A percentile compares a stretch with the other conserved stretches of the same genome.
phyloP scores from a whole-genome alignment of 371 early-diverging fungal species.

The Rhizoclosmatium hyalinum region DNA sequence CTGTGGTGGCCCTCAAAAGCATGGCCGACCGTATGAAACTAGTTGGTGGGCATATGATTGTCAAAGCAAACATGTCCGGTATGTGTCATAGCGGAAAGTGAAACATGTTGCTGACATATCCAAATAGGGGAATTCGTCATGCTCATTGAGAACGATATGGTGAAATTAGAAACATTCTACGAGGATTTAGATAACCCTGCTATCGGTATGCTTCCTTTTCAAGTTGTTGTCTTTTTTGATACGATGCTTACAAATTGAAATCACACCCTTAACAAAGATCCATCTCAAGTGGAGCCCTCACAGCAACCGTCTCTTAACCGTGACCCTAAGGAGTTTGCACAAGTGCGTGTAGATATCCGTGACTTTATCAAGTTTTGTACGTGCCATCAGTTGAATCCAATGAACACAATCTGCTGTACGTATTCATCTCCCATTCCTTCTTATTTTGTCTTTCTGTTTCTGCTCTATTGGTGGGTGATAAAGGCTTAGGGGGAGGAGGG shows the following conservation, averaged over 20 bases:
- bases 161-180: slow-evolving; percentile 55
- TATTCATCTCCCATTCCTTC: neutral
- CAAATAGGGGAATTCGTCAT: slow-evolving; percentile 48
- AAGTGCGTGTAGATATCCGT: slow-evolving; percentile 57
- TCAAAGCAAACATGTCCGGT: slow-evolving; percentile 67
- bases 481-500: neutral
- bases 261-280: slow-evolving; percentile 29
- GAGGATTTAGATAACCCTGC: slow-evolving; percentile 57
- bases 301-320: slow-evolving; percentile 36
- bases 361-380: slow-evolving; percentile 67
- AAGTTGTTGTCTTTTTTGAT: neutral
- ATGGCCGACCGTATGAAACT: slow-evolving; percentile 58
- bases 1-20: slow-evolving; percentile 45
- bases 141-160: slow-evolving; percentile 50
- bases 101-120: neutral
- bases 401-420: slow-evolving; percentile 61
- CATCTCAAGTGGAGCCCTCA: slow-evolving; percentile 33
- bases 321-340: slow-evolving; percentile 47
- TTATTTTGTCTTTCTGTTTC: too few relatives aligned
- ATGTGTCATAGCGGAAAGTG: neutral
- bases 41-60: slow-evolving; percentile 49
- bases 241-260: neutral
- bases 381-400: slow-evolving; percentile 61
- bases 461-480: too few relatives aligned
- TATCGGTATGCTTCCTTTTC: slow-evolving; percentile 46